Evolutionary conservation across 2,329 filamentous ascomycete genomes (phyloP), one percentile per base, ranked within the genome.

Genomic region (Xylariaceae sp.): DNA sequence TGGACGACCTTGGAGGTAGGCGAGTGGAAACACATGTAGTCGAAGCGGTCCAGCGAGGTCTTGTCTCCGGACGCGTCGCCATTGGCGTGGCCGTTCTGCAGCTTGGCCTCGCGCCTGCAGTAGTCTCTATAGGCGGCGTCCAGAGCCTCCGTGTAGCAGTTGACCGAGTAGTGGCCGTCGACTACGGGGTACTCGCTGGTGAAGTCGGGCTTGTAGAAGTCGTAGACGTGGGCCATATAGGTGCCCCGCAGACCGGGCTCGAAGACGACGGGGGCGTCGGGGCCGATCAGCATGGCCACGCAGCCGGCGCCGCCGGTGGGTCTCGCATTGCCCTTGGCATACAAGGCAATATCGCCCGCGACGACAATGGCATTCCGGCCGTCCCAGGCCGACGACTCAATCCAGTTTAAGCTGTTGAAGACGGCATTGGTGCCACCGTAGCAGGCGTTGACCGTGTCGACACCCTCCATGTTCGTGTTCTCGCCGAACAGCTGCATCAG

Each of bases 151-250:
- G 72, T 83, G 65, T 90, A 90, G 73, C 84, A 90, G 61, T 68
- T 81, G 58, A 88, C 61, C 31, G 84, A 90, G 72, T 79, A 88
- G 61, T 89, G 83, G 40, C 84, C 84, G 52, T 90, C 84, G 38
- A 90, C 84, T 55, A 85, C 80, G 44, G 84, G 84, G 67, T 90
- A 90, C 65, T 90, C 84, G 73, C 80, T 86, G 54, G 83, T 83
- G 47, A 90, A 69, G 62, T 90, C 84, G 53, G 84, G 83, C 78
- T 90, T 90, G 77, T 87, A 90, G 61, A 90, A 90, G 62, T 90
- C 84, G 63, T 90, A 92, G 51, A 80, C 80, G 65, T 90, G 84
- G 60, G 80, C 72, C 78, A 89, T 81, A 69, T 85, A 87, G 51
- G 71, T 80, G 56, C 81, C 84, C 54, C 84, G 80, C 56, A 88